These are phyloP conservation scores for Pittosporum tobira DNA, from an alignment of 129 eudicot species.

Conservation along the genomic window DNA sequence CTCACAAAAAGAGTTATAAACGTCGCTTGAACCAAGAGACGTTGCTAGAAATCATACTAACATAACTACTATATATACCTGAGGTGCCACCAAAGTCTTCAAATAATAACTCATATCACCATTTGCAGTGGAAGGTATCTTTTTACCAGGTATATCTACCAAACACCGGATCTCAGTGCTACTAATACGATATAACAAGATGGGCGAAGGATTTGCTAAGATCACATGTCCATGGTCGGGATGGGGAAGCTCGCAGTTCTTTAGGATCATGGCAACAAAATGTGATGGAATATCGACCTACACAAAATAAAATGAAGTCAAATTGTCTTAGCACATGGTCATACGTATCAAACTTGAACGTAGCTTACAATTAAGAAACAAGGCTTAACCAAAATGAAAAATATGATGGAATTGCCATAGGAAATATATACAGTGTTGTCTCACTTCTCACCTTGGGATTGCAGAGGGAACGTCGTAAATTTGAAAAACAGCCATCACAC, in stretches of 20 bases:
- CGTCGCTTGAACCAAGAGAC: no score
- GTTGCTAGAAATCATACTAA: no score
- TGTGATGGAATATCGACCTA: slow-evolving; percentile 20
- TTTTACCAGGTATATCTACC: slow-evolving; percentile 27
- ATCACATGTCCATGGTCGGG: slow-evolving; percentile 20
- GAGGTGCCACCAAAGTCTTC: slow-evolving; percentile 19
- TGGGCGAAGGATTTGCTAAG: slow-evolving; percentile 21
- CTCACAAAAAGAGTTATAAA: no score
- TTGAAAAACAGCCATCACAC: slow-evolving; percentile 16
- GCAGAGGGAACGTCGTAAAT: slow-evolving; percentile 17
- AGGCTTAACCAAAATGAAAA: no score
- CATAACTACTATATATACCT: no score
- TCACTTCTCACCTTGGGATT: slow-evolving; percentile 11
- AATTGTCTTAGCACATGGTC: no score
- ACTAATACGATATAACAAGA: slow-evolving; percentile 17
- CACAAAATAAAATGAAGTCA: neutral
- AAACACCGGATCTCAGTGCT: slow-evolving; percentile 21
- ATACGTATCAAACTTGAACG: no score
- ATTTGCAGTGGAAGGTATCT: slow-evolving; percentile 20
- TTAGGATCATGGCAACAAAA: slow-evolving; percentile 12
- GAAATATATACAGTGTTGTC: no score
- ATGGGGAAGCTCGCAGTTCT: slow-evolving; percentile 15
- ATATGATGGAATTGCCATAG: no score
- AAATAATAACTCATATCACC: slow-evolving; percentile 18
- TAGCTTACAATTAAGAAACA: no score